Evolutionary conservation across 768 basidiomycete species (phyloP), one percentile per base, ranked within the genome.

Genomic region (Baorangia bicolor): DNA sequence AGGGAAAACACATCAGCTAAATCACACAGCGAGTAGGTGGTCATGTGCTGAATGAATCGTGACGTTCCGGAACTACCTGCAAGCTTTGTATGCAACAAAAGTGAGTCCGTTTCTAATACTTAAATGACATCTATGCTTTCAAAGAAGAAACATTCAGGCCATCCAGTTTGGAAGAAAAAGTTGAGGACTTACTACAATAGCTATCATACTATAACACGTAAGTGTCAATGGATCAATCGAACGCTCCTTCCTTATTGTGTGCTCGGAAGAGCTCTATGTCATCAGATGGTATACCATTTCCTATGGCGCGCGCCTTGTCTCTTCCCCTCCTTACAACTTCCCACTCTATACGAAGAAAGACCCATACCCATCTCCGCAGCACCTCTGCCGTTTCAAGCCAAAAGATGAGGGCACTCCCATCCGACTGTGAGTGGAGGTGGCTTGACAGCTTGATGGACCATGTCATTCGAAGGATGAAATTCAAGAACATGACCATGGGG

Each of bases 261-360:
- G 46, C 35, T 27, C 56, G 49, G 16, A 57, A 55, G 18, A 67
- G 57, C 25, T 66, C 64, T 3, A 59, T 48, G 25, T 50, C 58
- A 31, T 59, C 56, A 11, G 51, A 35, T 21, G 51, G 42, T 50
- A 34, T 13, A 37, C 49, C 53, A n/a, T 56, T 58, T 27, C 49
- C 56, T 8, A 34, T 30, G 9, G 41, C 13, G n/a, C 23, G 47
- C 3, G 49, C 25, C 53, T 23, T 53, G n/a, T 55, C 65, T 20
- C 56, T 64, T 34, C 74, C 71, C 65, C 76, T 78, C 73, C 84
- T 92, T 47, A 93, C 83, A 10, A 87, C 81, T 74, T 98, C 96
- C 97, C 96, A 99, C 74, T 99, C 97, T 39, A 98, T 84, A 35
- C 97, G 84, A 59, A 98, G 73, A 73, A 97, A 98, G 27, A 97